Evolutionary conservation across 345 rosid genomes (phyloP), one percentile per base, ranked within the genome.

Genomic region (Chamaenerion angustifolium): DNA sequence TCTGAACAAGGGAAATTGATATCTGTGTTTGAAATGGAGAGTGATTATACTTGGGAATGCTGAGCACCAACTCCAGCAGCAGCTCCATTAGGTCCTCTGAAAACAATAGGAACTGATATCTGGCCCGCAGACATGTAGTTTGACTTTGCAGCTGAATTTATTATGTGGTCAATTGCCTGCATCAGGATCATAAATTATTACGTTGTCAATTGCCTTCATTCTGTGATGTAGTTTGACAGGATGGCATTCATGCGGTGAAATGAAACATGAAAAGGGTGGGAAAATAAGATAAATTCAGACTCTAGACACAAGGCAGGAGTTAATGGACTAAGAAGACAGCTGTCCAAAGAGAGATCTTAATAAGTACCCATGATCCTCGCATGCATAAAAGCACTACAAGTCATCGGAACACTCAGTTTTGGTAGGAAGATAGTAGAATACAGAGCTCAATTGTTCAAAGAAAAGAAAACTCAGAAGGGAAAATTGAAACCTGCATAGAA

Each of bases 31-130:
- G 45, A 60, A 48, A 57, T 9, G 59, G 11, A 49, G 40, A 48
- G 25, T 31, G n/a, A 58, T 42, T 66, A 60, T 78, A 76, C 95
- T 6, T 92, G 98, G 56, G 96, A 92, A 68, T 92, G 98, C 55
- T 92, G 98, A 53, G 96, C 98, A 55, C 84, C 98, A 47, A 92
- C 96, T 72, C 96, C 98, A 52, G 96, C 95, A 58, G 98, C 98
- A 41, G 95, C 95, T 62, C 98, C 98, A 75, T 92, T 92, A 48
- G 98, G 96, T 55, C 98, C 98, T 66, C 96, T 76, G 61, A 92
- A 87, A 58, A 92, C 98, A 54, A 92, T 87, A 51, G 96, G 90
- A 46, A 84, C 96, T 21, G 67, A 56, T 8, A 92, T 65, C 65
- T 82, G 93, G 35, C 96, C 98, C 48, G 93, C 76, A 68, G 98